Percentiles rank a stretch among this genome's conserved stretches.
These are phyloP conservation scores for Paecilomyces sp. DNA, from an alignment of 2,329 filamentous ascomycete species.

Conservation along the genomic window DNA sequence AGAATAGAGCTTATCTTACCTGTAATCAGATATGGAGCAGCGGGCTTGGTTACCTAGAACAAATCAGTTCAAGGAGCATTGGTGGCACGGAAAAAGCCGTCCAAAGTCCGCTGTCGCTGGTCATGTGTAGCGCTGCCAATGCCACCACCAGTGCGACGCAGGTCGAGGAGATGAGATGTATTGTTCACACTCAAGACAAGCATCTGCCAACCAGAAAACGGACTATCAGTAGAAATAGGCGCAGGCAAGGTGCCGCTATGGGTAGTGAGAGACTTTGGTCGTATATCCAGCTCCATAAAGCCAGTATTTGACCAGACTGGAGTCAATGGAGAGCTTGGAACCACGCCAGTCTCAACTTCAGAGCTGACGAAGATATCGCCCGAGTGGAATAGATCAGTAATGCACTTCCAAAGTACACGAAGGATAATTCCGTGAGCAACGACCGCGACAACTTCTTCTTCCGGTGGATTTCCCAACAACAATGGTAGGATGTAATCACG, in stretches of 20 bases:
- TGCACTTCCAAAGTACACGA: slow-evolving; percentile 56
- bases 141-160: slow-evolving; percentile 75
- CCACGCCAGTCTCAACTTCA: slow-evolving; percentile 22
- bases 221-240: background rate
- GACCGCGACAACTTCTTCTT: slow-evolving; percentile 50
- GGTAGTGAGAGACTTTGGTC: slow-evolving; percentile 1
- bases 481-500: slow-evolving; percentile 55
- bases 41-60: background rate
- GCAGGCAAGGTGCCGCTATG: background rate
- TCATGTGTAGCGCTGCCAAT: slow-evolving; percentile 75
- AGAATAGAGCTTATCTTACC: slow-evolving; percentile 4
- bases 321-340: slow-evolving; percentile 38
- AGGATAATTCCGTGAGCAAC: slow-evolving; percentile 82
- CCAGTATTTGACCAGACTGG: slow-evolving; percentile 62
- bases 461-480: slow-evolving; percentile 27
- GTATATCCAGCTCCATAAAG: slow-evolving; percentile 46
- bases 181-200: slow-evolving; percentile 60
- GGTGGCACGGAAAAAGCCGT: slow-evolving; percentile 63
- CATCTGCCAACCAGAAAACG: slow-evolving; percentile 36
- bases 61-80: slow-evolving; percentile 4
- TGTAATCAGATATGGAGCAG: background rate
- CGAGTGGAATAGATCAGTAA: slow-evolving; percentile 51
- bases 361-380: slow-evolving; percentile 39
- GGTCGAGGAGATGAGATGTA: slow-evolving; percentile 60
- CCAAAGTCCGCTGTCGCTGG: slow-evolving; percentile 65